Evolutionary conservation across 2,329 filamentous ascomycete genomes (phyloP).

Genomic region (Aspergillus sergii): DNA sequence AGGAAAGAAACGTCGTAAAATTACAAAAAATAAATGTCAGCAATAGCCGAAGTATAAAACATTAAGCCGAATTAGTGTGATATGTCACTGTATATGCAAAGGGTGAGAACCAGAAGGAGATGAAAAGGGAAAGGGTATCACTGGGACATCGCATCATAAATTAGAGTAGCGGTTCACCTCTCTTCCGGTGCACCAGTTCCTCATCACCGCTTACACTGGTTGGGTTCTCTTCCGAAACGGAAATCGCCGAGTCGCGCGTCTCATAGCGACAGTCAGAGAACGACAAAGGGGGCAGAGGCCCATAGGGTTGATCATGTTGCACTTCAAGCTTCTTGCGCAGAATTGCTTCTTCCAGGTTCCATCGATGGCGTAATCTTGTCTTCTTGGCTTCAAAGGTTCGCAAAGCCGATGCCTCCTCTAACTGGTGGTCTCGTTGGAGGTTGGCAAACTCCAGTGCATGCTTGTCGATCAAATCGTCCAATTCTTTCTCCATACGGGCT

Average conservation of each 20-base stretch:
- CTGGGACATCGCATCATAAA: conserved; percentile 27
- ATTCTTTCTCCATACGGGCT: conserved; percentile 42
- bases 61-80: conserved; percentile 8
- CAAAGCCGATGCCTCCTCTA: conserved; percentile 34
- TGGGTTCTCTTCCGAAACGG: conserved; percentile 21
- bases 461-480: conserved; percentile 36
- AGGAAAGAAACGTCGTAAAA: conserved; percentile 13
- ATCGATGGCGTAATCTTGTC: conserved; percentile 37
- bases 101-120: conserved; percentile 8
- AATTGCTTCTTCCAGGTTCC: conserved; percentile 48
- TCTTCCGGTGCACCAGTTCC: conserved; percentile 17
- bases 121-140: conserved; percentile 29
- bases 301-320: conserved; percentile 38
- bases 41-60: conserved; percentile 11
- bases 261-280: conserved; percentile 33
- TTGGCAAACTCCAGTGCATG: conserved; percentile 35
- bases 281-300: conserved; percentile 41
- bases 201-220: conserved; percentile 17
- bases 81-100: conserved; percentile 19
- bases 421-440: conserved; percentile 38
- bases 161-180: conserved; percentile 19
- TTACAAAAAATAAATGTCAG: conserved; percentile 17
- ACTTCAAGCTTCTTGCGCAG: conserved; percentile 42
- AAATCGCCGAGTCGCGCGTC: conserved; percentile 34
- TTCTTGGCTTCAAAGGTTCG: conserved; percentile 39